Percentiles rank a stretch among this genome's conserved stretches.
Conservation (phyloP, 169 alveolate species). For the Perkinsus olseni region DNA sequence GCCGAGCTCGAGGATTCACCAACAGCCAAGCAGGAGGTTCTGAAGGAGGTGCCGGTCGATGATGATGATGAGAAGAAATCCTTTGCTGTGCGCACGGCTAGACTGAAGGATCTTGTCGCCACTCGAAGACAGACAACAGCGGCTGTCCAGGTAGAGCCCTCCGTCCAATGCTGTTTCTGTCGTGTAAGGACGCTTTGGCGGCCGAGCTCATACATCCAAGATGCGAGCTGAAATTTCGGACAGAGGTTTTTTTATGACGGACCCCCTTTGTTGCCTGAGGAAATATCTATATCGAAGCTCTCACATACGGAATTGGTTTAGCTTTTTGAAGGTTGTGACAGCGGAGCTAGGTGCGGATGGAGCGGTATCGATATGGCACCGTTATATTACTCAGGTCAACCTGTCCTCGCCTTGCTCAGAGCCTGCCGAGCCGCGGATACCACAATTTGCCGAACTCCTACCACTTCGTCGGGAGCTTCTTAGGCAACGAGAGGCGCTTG, state of each 20-base stretch:
- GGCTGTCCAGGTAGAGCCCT: no score
- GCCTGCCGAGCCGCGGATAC: not conserved
- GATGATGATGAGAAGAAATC: not conserved
- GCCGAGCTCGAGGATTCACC: not conserved
- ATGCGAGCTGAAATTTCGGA: no score
- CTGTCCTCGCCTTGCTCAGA: not conserved
- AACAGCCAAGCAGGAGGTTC: not conserved
- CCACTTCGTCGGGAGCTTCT: not conserved
- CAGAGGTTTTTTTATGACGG: no score
- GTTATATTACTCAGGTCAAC: not conserved
- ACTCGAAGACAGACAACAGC: not conserved
- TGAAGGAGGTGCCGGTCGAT: not conserved
- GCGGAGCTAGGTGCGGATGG: no score
- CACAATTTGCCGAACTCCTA: not conserved
- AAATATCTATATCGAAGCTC: no score
- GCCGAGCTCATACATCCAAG: no score
- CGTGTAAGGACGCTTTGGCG: no score
- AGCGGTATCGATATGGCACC: no score
- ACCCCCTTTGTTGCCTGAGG: no score
- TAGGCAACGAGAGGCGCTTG: not conserved
- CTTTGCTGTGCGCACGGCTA: not conserved
- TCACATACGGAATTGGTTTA: no score
- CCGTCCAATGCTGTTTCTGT: no score
- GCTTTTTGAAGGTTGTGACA: no score
- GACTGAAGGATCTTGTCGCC: not conserved